Evolutionary conservation across 164 flowering plant genomes (phyloP).

Genomic region (Houttuynia cordata): DNA sequence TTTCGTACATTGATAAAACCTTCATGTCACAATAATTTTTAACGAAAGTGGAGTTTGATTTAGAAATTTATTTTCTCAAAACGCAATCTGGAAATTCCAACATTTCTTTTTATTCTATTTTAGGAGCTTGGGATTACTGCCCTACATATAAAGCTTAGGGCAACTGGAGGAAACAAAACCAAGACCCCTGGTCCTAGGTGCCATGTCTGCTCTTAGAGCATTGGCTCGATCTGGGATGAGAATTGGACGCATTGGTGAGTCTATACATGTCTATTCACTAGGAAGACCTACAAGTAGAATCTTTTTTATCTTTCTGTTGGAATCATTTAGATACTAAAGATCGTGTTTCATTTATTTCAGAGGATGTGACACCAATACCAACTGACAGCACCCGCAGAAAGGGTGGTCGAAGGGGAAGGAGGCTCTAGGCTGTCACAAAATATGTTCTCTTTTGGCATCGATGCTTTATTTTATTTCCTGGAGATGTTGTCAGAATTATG

Average conservation of each 20-base stretch:
- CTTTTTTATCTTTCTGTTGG: no score
- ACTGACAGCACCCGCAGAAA: constrained; percentile 8
- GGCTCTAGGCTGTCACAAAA: not conserved
- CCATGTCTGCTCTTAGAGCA: constrained; percentile 63
- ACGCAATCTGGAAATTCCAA: no score
- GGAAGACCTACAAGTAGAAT: not conserved
- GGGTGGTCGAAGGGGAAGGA: constrained; percentile 9
- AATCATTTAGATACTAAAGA: not conserved
- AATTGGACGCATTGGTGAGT: constrained; percentile 56
- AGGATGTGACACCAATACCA: constrained; percentile 7
- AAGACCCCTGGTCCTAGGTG: constrained; percentile 83
- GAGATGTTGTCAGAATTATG: no score
- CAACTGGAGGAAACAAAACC: constrained; percentile 77
- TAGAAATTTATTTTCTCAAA: no score
- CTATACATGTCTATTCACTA: not conserved
- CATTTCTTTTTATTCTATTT: not conserved
- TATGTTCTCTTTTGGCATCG: not conserved
- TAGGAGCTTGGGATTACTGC: constrained; percentile 67
- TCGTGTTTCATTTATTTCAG: not conserved
- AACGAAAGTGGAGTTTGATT: no score
- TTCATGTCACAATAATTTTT: no score
- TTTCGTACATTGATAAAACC: no score
- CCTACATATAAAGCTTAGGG: constrained; percentile 64
- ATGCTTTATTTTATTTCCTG: not conserved
- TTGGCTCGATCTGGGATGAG: constrained; percentile 61